Percentiles rank a stretch among this genome's conserved stretches.
phyloP scores from a whole-genome alignment of 495 filamentous ascomycete genomes.

The Neurospora sp. region DNA sequence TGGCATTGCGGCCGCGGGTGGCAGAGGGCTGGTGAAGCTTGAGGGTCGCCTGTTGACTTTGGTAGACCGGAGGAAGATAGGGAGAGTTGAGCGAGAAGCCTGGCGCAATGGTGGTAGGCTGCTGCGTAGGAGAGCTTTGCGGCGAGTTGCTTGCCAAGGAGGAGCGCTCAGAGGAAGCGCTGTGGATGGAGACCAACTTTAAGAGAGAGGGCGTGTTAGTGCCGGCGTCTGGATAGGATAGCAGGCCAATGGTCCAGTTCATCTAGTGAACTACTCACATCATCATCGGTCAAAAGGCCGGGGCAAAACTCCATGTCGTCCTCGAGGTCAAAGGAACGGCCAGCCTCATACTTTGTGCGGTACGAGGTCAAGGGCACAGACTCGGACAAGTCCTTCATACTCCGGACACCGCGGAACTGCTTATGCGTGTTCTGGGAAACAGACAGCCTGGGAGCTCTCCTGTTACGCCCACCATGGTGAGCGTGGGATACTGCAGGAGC shows the following conservation, averaged over 20 bases:
- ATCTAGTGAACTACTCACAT: slow-evolving; percentile 55
- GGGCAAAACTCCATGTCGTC: slow-evolving; percentile 97
- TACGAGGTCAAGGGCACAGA: slow-evolving; percentile 62
- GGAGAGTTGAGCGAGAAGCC: slow-evolving; percentile 71
- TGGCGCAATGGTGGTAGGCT: slow-evolving; percentile 62
- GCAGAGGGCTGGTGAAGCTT: slow-evolving; percentile 83
- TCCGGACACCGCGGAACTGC: slow-evolving; percentile 72
- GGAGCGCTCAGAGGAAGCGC: slow-evolving; percentile 87
- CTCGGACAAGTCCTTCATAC: slow-evolving; percentile 83
- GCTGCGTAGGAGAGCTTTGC: slow-evolving; percentile 68
- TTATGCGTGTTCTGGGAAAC: slow-evolving; percentile 73
- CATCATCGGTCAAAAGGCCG: slow-evolving; percentile 83
- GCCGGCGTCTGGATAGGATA: background rate
- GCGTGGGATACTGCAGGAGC: slow-evolving; percentile 49
- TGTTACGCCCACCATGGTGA: slow-evolving; percentile 78
- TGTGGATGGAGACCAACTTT: slow-evolving; percentile 74
- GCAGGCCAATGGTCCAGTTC: slow-evolving; percentile 1
- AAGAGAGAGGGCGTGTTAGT: slow-evolving; percentile 11
- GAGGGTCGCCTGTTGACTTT: slow-evolving; percentile 43
- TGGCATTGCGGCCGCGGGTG: slow-evolving; percentile 85
- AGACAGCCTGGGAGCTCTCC: slow-evolving; percentile 74
- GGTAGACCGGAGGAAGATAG: slow-evolving; percentile 52
- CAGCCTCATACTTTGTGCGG: slow-evolving; percentile 79
- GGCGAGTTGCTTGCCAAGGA: slow-evolving; percentile 92
- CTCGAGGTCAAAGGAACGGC: slow-evolving; percentile 90